Percentiles rank a stretch among this genome's conserved stretches.
Evolutionary conservation across 495 filamentous ascomycete genomes (phyloP).

Genomic region (Antarctomyces pellizariae): DNA sequence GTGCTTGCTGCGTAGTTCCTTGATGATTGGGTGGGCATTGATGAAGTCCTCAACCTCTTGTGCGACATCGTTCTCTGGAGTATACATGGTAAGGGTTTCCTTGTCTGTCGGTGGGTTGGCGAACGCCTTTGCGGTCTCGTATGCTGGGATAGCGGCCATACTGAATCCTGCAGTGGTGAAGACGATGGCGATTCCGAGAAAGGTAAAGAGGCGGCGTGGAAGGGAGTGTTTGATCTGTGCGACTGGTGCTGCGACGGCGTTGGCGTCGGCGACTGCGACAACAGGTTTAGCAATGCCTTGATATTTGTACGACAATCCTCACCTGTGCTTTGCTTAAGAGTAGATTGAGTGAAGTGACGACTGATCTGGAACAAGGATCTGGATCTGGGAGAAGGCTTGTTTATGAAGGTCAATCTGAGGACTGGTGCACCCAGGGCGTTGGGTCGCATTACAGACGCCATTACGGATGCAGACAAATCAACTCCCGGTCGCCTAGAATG

Average conservation of each 20-base stretch:
- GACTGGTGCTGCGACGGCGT: constrained; percentile 1
- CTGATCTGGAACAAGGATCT: no score
- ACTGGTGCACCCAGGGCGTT: no score
- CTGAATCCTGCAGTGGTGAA: constrained; percentile 27
- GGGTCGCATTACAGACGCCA: no score
- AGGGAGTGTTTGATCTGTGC: constrained; percentile 6
- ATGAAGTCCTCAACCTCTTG: constrained; percentile 48
- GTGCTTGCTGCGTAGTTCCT: constrained; percentile 38
- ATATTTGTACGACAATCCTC: no score
- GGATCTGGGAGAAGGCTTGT: no score
- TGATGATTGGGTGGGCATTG: constrained; percentile 45
- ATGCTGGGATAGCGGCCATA: constrained; percentile 26
- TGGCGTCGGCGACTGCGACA: no score
- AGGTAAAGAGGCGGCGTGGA: constrained; percentile 12
- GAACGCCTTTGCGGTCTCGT: constrained; percentile 19
- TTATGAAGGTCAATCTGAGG: no score
- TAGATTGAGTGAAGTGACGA: no score
- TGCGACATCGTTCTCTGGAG: constrained; percentile 32
- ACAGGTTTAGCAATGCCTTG: no score
- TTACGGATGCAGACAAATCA: no score
- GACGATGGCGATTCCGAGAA: constrained; percentile 18
- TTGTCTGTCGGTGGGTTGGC: constrained; percentile 39
- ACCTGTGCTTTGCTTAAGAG: no score
- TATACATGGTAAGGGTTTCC: constrained; percentile 46
- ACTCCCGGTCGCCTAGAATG: no score